Evolutionary conservation across 2,329 filamentous ascomycete genomes (phyloP), one percentile per base, ranked within the genome.

Genomic region (Claviceps fusiformis): DNA sequence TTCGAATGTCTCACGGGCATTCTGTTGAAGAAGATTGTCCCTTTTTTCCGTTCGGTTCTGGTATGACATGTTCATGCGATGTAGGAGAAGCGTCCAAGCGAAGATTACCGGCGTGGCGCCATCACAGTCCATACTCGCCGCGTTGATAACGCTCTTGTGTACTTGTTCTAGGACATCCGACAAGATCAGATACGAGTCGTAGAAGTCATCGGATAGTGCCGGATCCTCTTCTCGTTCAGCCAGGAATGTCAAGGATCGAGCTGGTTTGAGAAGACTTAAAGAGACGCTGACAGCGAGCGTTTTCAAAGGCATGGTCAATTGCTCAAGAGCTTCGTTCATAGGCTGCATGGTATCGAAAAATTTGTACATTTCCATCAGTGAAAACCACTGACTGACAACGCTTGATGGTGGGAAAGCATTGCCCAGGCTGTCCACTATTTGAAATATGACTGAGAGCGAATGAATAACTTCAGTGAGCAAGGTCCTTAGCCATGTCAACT

Each of bases 31-130:
- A 17, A 80, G 67, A 33, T 78, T 70, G 60, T 83, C 80, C 50
- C 80, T 71, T 56, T 77, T 76, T 64, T 86, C 83, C 44, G 80
- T 81, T 49, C 84, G 75, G 52, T 75, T 75, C 55, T 80, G 75
- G 59, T 83, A 85, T 13, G 80, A 79, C 46, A 81, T 71, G 60
- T 82, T 81, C 71, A 93, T 81, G 31, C 79, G 77, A 62, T 86
- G 80, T 10, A 91, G 74, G 31, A 95, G 79, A 50, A 92, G 74
- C 4, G 85, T 82, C 91, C 91, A 97, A 3, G 87, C 81, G 60
- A 95, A 87, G 24, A 89, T 78, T 19, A 87, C 82, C 1, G 89
- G 88, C 55, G 81, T 82, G 24, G 87, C 86, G 41, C 81, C 80
- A 43, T 75, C 73, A n/a, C 80, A 74, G 17, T 77, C 77, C 24